Evolutionary conservation across 1,139 yeast species (phyloP).

Genomic region (Ogataea hybrid): DNA sequence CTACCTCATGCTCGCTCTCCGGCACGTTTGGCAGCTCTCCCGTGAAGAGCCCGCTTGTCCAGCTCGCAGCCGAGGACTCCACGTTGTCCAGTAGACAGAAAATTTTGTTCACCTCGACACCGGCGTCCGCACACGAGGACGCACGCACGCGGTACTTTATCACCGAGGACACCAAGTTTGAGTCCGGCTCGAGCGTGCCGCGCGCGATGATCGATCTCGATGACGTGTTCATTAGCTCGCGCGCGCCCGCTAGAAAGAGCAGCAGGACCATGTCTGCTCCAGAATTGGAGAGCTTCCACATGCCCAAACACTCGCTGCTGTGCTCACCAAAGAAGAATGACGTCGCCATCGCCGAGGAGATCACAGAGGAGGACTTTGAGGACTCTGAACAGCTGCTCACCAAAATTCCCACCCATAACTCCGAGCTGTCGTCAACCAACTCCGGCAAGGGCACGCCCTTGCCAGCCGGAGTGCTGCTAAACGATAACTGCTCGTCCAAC

Average conservation of each 20-base stretch:
- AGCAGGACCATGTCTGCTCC: constrained; percentile 21
- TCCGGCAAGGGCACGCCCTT: constrained; percentile 15
- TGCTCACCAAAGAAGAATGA: constrained; percentile 32
- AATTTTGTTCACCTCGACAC: constrained; percentile 3
- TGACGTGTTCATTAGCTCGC: constrained; percentile 25
- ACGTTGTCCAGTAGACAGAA: constrained; percentile 12
- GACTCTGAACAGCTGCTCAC: constrained; percentile 10
- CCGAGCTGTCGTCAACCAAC: constrained; percentile 23
- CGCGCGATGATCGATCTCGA: constrained; percentile 34
- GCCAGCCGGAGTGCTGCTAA: constrained; percentile 15
- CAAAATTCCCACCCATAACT: constrained; percentile 15
- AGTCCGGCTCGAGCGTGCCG: constrained; percentile 28
- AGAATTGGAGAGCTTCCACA: constrained; percentile 21
- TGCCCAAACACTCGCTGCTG: constrained; percentile 27
- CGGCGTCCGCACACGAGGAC: constrained; percentile 9
- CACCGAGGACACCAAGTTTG: constrained; percentile 31
- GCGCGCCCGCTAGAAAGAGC: constrained; percentile 7
- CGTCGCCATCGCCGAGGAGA: constrained; percentile 29
- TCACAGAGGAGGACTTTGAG: constrained; percentile 28
- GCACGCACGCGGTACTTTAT: constrained; percentile 27
- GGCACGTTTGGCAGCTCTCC: constrained; percentile 21
- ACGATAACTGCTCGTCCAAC: constrained; percentile 24
- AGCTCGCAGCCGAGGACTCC: constrained; percentile 2
- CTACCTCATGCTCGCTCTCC: constrained; percentile 19
- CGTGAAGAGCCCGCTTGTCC: constrained; percentile 7